Percentiles rank a stretch among this genome's conserved stretches.
Evolutionary conservation across 2,329 filamentous ascomycete species (phyloP).

Genomic region (Sclerotinia borealis): DNA sequence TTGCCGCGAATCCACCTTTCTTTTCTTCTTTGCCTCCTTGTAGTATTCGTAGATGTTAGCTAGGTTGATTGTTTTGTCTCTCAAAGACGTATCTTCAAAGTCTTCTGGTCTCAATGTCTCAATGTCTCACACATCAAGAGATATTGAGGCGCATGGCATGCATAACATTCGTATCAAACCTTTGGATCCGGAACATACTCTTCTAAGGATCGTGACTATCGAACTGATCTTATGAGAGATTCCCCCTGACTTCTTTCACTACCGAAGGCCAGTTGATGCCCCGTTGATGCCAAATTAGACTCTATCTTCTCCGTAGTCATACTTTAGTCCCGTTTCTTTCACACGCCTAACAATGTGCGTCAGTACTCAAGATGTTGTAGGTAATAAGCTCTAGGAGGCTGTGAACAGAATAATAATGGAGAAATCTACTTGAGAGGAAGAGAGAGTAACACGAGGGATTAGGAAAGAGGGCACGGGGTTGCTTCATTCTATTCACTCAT

Average conservation of each 20-base stretch:
- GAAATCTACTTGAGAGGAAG: not conserved
- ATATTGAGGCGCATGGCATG: not conserved
- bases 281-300: not conserved
- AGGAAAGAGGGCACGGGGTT: not conserved
- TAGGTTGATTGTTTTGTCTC: no score
- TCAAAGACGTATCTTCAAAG: not conserved
- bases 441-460: not conserved
- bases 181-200: not conserved
- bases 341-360: not conserved
- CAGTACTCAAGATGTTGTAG: not conserved
- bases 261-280: not conserved
- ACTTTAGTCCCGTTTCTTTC: slow-evolving; percentile 2
- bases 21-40: no score
- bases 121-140: not conserved
- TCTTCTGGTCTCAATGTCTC: no score
- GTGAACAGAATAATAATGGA: slow-evolving; percentile 1
- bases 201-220: not conserved
- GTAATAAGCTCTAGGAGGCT: not conserved
- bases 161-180: not conserved
- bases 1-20: not conserved
- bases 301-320: not conserved
- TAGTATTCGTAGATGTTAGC: no score
- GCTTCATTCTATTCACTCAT: no score
- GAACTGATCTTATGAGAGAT: not conserved
- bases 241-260: slow-evolving; percentile 8